Evolutionary conservation across 352 stramenopile species (phyloP).

Genomic region (Stephanocyclus meneghinianus): DNA sequence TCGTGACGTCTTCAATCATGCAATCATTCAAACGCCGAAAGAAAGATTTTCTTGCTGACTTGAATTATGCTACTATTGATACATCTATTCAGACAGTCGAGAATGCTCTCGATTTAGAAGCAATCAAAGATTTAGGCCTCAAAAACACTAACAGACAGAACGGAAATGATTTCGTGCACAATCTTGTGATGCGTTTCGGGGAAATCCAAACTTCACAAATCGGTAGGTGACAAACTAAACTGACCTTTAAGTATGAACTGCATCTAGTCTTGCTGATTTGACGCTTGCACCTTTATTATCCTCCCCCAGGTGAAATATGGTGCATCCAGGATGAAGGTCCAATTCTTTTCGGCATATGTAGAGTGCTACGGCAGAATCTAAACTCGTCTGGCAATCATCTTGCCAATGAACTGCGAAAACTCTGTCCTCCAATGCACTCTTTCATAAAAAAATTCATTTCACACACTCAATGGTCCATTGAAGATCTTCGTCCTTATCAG

Average conservation of each 20-base stretch:
- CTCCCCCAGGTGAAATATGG: conserved; percentile 58
- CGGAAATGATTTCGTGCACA: conserved; percentile 46
- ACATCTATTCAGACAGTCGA: conserved; percentile 72
- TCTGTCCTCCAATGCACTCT: conserved; percentile 40
- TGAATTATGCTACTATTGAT: conserved; percentile 66
- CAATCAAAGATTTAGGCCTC: conserved; percentile 61
- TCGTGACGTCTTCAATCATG: conserved; percentile 1
- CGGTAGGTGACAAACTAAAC: conserved; percentile 4
- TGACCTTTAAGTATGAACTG: not conserved
- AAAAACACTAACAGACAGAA: conserved; percentile 19
- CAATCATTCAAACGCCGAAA: conserved; percentile 49
- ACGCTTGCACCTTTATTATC: not conserved
- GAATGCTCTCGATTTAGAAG: conserved; percentile 67
- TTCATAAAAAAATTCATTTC: conserved; percentile 48
- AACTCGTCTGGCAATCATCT: conserved; percentile 15
- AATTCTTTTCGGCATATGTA: conserved; percentile 55
- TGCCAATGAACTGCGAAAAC: conserved; percentile 21
- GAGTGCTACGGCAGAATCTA: conserved; percentile 32
- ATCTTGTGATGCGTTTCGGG: conserved; percentile 54
- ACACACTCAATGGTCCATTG: conserved; percentile 62
- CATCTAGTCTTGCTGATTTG: not conserved
- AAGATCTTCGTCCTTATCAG: conserved; percentile 82
- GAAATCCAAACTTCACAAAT: conserved; percentile 75
- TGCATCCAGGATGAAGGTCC: conserved; percentile 56
- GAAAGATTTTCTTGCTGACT: conserved; percentile 50